Evolutionary conservation across 148 eudicot species (phyloP).

Genomic region (Linanthus parryae): DNA sequence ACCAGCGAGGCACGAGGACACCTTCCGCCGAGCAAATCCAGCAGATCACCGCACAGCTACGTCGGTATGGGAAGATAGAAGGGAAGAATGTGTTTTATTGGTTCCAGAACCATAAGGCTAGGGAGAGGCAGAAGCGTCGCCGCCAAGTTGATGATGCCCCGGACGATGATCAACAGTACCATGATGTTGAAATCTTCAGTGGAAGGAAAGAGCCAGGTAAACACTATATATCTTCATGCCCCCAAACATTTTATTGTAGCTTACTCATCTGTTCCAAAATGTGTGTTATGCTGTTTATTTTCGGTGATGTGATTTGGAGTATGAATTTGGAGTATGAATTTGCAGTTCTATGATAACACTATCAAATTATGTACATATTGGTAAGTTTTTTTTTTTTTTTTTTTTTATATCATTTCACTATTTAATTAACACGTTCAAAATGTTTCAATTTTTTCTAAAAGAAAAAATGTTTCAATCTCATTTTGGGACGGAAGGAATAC

Average conservation of each 20-base stretch:
- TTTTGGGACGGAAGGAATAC: too few species aligned
- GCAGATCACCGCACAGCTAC: constrained; percentile 50
- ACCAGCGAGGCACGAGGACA: constrained; percentile 51
- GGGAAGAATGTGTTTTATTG: constrained; percentile 89
- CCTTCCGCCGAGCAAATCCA: constrained; percentile 64
- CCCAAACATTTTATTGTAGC: background rate
- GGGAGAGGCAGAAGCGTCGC: constrained; percentile 83
- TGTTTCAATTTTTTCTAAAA: too few species aligned
- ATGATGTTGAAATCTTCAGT: background rate
- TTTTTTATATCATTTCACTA: too few species aligned
- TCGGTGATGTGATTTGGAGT: too few species aligned
- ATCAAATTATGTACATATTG: too few species aligned
- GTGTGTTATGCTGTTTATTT: too few species aligned
- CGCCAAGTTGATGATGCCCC: constrained; percentile 37
- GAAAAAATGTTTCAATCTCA: too few species aligned
- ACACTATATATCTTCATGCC: background rate
- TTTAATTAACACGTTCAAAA: too few species aligned
- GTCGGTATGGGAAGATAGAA: constrained; percentile 65
- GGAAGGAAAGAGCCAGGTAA: constrained; percentile 34
- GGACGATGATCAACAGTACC: constrained; percentile 2
- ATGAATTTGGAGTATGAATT: too few species aligned
- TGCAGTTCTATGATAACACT: too few species aligned
- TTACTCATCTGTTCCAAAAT: too few species aligned
- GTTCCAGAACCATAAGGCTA: constrained; percentile 90
- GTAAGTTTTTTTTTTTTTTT: too few species aligned